These are phyloP conservation scores for Pichia deserticola DNA, from an alignment of 805 yeast genomes.

Conservation along the genomic window DNA sequence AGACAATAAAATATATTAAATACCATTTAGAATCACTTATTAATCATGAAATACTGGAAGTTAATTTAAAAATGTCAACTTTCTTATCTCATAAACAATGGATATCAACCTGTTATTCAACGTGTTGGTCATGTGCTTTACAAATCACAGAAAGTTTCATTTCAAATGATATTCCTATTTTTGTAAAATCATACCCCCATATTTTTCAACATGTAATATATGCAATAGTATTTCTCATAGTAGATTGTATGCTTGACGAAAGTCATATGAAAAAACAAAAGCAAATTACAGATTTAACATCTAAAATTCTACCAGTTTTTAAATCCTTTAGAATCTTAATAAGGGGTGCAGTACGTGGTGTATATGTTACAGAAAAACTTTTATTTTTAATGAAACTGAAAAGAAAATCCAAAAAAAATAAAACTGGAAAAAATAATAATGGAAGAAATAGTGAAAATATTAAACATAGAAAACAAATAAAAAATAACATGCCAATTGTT, in stretches of 20 bases:
- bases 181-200: slow-evolving; percentile 19
- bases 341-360: slow-evolving; percentile 26
- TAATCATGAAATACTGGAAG: slow-evolving; percentile 21
- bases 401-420: neutral
- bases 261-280: slow-evolving; percentile 14
- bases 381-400: slow-evolving; percentile 5
- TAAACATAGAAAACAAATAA: no score
- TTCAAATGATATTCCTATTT: slow-evolving; percentile 11
- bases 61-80: slow-evolving; percentile 24
- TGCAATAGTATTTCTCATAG: slow-evolving; percentile 24
- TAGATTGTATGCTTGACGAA: slow-evolving; percentile 23
- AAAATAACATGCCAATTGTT: no score
- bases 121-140: slow-evolving; percentile 19
- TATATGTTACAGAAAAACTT: slow-evolving; percentile 22
- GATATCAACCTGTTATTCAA: slow-evolving; percentile 15
- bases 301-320: slow-evolving; percentile 15
- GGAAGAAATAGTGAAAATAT: neutral
- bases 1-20: slow-evolving; percentile 13
- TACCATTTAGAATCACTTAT: slow-evolving; percentile 15
- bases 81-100: slow-evolving; percentile 22
- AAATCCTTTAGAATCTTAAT: slow-evolving; percentile 19
- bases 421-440: neutral
- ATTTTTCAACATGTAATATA: slow-evolving; percentile 20
- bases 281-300: slow-evolving; percentile 12
- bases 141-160: slow-evolving; percentile 14